Conservation (phyloP, 257 asterid species). For the Fraxinus cuspidata region DNA sequence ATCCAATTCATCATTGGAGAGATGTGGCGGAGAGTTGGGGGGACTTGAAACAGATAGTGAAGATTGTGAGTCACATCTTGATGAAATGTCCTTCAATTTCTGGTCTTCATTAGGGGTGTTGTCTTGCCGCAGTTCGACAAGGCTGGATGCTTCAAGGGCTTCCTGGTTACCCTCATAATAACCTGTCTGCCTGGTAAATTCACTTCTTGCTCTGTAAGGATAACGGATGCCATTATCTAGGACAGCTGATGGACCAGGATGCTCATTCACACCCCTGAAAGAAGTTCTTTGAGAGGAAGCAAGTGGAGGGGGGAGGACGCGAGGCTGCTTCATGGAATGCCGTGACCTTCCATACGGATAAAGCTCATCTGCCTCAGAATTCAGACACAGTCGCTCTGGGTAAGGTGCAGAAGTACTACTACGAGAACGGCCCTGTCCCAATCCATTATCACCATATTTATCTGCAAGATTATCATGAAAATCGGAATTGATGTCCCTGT, state of each 20-base stretch:
- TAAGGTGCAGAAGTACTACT: conserved; percentile 51
- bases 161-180: conserved; percentile 57
- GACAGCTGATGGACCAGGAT: conserved; percentile 49
- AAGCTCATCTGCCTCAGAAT: conserved; percentile 62
- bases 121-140: conserved; percentile 47
- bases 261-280: conserved; percentile 46
- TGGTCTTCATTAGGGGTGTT: conserved; percentile 44
- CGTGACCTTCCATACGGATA: conserved; percentile 80
- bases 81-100: conserved; percentile 39
- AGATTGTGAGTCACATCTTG: conserved; percentile 90
- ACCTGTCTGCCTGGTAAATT: conserved; percentile 41
- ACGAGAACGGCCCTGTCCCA: conserved; percentile 61
- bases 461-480: conserved; percentile 55
- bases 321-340: conserved; percentile 89
- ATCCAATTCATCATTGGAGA: conserved; percentile 93
- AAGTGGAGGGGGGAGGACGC: conserved; percentile 88
- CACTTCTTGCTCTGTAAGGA: conserved; percentile 45
- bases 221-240: conserved; percentile 42
- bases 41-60: conserved; percentile 97
- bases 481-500: conserved; percentile 59
- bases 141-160: conserved; percentile 46
- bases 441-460: conserved; percentile 61
- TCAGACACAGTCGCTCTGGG: conserved; percentile 58
- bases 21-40: conserved; percentile 90
- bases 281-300: conserved; percentile 60